Conservation (phyloP, 768 basidiomycete species). For the Coprinopsis marcescibilis region DNA sequence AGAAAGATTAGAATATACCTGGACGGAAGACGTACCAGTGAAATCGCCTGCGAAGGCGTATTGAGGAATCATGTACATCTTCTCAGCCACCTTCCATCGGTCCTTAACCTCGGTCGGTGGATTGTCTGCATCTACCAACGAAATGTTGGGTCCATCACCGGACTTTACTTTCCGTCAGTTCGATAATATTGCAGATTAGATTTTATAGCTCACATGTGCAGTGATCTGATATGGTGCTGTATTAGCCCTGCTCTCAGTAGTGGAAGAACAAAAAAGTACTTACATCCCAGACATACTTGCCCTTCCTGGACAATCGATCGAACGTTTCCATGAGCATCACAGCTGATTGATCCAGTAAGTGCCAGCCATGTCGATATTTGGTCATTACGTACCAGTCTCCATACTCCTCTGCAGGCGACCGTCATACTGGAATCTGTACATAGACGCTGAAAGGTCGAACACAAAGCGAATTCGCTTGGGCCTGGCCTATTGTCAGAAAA, state of each 20-base stretch:
- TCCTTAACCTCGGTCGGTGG: conserved; percentile 50
- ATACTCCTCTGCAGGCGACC: conserved; percentile 56
- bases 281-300: conserved; percentile 76
- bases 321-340: conserved; percentile 75
- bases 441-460: conserved; percentile 66
- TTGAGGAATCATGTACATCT: conserved; percentile 63
- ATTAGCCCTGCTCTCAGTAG: background rate
- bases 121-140: conserved; percentile 43
- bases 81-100: conserved; percentile 62
- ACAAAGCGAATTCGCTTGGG: conserved; percentile 65
- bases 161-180: conserved; percentile 33
- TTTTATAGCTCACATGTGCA: conserved; percentile 47
- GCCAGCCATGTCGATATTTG: background rate
- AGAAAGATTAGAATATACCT: background rate
- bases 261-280: conserved; percentile 20
- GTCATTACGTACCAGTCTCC: conserved; percentile 47
- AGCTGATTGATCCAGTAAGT: conserved; percentile 28
- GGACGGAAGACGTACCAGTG: conserved; percentile 37
- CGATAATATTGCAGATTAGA: background rate
- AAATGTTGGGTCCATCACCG: conserved; percentile 55
- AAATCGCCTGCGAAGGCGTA: conserved; percentile 67
- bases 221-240: conserved; percentile 39
- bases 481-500: conserved; percentile 22
- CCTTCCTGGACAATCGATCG: conserved; percentile 53
- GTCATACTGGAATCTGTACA: conserved; percentile 75